Conservation (phyloP, 2,329 filamentous ascomycete species). For the Aspergillus persii region DNA sequence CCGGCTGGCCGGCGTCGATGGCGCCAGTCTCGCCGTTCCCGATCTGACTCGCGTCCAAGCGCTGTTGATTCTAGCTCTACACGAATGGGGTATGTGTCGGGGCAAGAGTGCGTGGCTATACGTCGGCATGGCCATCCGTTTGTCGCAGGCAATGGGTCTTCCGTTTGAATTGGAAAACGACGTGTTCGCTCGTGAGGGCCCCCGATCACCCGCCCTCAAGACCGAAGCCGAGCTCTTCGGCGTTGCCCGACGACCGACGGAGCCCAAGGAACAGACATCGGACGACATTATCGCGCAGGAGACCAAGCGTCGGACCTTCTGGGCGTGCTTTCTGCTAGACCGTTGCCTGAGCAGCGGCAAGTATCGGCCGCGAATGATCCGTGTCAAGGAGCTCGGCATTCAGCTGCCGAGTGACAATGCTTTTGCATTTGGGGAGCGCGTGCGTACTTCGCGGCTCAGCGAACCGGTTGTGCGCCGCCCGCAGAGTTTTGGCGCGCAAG, state of each 20-base stretch:
- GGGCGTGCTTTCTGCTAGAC: slow-evolving; percentile 59
- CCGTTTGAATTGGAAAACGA: slow-evolving; percentile 49
- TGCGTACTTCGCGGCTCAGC: slow-evolving; percentile 50
- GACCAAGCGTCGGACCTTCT: slow-evolving; percentile 55
- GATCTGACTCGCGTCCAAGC: slow-evolving; percentile 55
- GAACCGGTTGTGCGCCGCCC: slow-evolving; percentile 42
- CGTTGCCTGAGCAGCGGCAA: slow-evolving; percentile 55
- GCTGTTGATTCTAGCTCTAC: slow-evolving; percentile 55
- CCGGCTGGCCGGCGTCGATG: slow-evolving; percentile 45
- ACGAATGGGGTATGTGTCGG: slow-evolving; percentile 58
- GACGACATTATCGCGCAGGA: slow-evolving; percentile 55
- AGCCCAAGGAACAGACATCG: slow-evolving; percentile 36
- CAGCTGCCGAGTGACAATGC: slow-evolving; percentile 57
- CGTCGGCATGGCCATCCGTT: slow-evolving; percentile 46
- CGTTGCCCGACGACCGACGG: slow-evolving; percentile 27
- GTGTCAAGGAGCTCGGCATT: slow-evolving; percentile 50
- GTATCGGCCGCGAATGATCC: slow-evolving; percentile 54
- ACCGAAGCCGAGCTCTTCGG: slow-evolving; percentile 40
- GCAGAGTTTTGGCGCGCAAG: slow-evolving; percentile 41
- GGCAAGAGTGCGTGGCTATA: slow-evolving; percentile 54
- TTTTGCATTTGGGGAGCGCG: slow-evolving; percentile 55
- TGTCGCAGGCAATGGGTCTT: slow-evolving; percentile 47
- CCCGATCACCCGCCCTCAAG: slow-evolving; percentile 37
- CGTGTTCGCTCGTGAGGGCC: slow-evolving; percentile 44
- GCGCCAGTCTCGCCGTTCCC: slow-evolving; percentile 40